These are phyloP conservation scores for Xylaria sp. DNA, from an alignment of 2,329 filamentous ascomycete species.

Conservation along the genomic window DNA sequence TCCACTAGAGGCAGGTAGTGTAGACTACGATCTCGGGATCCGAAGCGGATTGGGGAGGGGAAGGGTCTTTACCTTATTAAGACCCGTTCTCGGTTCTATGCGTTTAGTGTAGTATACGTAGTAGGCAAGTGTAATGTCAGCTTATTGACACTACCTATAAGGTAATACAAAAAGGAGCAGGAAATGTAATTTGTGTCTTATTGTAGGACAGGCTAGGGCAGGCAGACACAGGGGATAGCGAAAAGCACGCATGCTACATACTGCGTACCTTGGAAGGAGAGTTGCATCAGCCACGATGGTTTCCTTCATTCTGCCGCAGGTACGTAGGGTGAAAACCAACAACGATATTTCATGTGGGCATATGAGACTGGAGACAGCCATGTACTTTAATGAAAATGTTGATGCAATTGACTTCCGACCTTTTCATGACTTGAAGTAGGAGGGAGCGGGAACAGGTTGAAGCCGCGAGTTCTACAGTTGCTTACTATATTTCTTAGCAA, in stretches of 20 bases:
- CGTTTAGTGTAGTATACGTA: no score
- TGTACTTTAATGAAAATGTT: not conserved
- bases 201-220: not conserved
- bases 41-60: slow-evolving; percentile 3
- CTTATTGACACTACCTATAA: not conserved
- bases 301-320: not conserved
- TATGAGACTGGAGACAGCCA: not conserved
- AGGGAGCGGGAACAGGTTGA: no score
- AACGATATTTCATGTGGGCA: not conserved
- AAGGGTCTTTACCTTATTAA: slow-evolving; percentile 1
- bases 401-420: not conserved
- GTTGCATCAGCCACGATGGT: not conserved
- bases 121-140: not conserved
- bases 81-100: not conserved
- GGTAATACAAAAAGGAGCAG: slow-evolving; percentile 7
- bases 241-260: not conserved
- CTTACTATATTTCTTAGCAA: not conserved
- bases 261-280: no score
- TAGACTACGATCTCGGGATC: slow-evolving; percentile 17
- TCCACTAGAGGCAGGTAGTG: slow-evolving; percentile 1
- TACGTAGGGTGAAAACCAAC: not conserved
- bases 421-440: no score
- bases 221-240: not conserved
- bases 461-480: not conserved
- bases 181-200: not conserved